phyloP scores from a whole-genome alignment of 768 basidiomycete species.

The Crepidotus variabilis region DNA sequence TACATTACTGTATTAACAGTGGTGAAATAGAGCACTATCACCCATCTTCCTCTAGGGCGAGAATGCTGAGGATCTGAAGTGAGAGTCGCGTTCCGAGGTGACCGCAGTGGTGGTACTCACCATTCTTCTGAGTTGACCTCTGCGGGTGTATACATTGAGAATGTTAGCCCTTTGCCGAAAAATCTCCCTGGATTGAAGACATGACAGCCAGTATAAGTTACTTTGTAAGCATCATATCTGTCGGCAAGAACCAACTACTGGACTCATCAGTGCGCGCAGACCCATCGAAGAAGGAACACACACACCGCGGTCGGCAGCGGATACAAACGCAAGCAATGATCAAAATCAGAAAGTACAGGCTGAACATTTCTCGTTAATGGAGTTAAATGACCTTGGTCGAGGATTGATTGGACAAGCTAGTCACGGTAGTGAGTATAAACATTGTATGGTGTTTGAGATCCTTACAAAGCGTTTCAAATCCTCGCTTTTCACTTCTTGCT shows the following conservation, averaged over 20 bases:
- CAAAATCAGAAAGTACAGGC: slow-evolving; percentile 85
- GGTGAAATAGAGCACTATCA: neutral
- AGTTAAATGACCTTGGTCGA: slow-evolving; percentile 93
- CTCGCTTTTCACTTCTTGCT: slow-evolving; percentile 71
- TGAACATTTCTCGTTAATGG: slow-evolving; percentile 84
- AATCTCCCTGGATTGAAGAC: slow-evolving; percentile 98
- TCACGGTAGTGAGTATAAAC: neutral
- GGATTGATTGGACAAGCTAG: slow-evolving; percentile 92
- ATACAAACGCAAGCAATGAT: slow-evolving; percentile 89
- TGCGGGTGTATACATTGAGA: slow-evolving; percentile 89
- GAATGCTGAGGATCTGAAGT: slow-evolving; percentile 4
- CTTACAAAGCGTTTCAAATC: slow-evolving; percentile 88
- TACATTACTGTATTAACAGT: neutral
- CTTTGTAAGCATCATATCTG: slow-evolving; percentile 92
- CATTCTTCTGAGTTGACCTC: slow-evolving; percentile 84
- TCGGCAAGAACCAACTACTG: slow-evolving; percentile 87
- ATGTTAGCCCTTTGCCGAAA: slow-evolving; percentile 74
- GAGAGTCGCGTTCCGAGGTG: neutral
- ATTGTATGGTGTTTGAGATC: neutral
- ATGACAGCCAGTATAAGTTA: slow-evolving; percentile 97
- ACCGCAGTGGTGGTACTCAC: slow-evolving; percentile 30
- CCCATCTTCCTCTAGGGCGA: slow-evolving; percentile 13
- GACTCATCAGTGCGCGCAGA: slow-evolving; percentile 1
- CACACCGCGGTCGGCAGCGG: slow-evolving; percentile 90
- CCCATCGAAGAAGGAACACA: slow-evolving; percentile 1